A percentile compares a stretch with the other conserved stretches of the same genome.
These are phyloP conservation scores for Pleurotus citrinopileatus DNA, from an alignment of 768 basidiomycete genomes.

Conservation along the genomic window DNA sequence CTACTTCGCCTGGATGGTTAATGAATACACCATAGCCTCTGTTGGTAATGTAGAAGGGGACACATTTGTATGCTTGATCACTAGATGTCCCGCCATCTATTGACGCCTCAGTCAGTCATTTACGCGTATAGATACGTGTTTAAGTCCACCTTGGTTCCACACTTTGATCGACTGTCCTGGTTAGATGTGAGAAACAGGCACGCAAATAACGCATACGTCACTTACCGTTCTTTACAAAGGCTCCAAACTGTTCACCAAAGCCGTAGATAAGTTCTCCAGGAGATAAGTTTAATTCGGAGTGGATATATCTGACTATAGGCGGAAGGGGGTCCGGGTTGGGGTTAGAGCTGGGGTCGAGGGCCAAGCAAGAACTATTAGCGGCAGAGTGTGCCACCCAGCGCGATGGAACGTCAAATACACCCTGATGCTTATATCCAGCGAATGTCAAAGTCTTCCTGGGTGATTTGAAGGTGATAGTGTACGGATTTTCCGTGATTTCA, in stretches of 20 bases:
- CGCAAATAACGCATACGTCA: conserved; percentile 20
- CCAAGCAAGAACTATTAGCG: conserved; percentile 53
- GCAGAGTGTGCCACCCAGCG: conserved; percentile 50
- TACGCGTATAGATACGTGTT: background rate
- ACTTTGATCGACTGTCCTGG: conserved; percentile 55
- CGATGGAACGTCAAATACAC: conserved; percentile 52
- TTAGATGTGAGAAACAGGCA: conserved; percentile 1
- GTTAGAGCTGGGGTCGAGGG: conserved; percentile 57
- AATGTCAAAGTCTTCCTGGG: conserved; percentile 41
- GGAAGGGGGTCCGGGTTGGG: conserved; percentile 43
- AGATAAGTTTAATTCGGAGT: conserved; percentile 60
- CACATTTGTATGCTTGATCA: conserved; percentile 65
- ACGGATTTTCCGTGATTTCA: conserved; percentile 56
- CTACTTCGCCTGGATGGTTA: conserved; percentile 74
- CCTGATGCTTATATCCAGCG: conserved; percentile 55
- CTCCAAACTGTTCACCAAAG: conserved; percentile 71
- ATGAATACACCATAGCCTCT: conserved; percentile 75
- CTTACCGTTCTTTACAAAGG: conserved; percentile 74
- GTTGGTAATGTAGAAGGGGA: conserved; percentile 70
- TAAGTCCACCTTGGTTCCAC: conserved; percentile 52
- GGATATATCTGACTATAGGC: conserved; percentile 42
- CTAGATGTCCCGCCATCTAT: conserved; percentile 69
- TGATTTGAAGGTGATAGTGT: conserved; percentile 61
- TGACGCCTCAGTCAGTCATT: background rate
- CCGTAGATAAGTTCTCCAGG: conserved; percentile 75